Conservation (phyloP, 1,284 basidiomycete species). For the Malassezia yamatoensis region DNA sequence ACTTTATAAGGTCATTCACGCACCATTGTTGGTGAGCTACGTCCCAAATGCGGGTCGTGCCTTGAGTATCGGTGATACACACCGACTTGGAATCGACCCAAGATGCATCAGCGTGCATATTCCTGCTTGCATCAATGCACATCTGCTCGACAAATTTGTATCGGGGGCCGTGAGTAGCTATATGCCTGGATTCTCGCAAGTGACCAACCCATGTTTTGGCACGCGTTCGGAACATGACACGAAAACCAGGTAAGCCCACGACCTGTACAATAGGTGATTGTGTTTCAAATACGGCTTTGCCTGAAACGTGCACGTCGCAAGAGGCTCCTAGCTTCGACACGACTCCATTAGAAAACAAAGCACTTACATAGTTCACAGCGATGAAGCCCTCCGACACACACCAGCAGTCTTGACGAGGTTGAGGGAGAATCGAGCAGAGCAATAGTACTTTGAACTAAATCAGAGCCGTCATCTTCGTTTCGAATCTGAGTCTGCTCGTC, state of each 20-base stretch:
- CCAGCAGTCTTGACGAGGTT: not conserved
- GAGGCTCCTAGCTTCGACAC: not conserved
- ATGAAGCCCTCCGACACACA: slow-evolving; percentile 8
- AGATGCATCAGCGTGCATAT: not conserved
- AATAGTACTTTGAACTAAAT: slow-evolving; percentile 1
- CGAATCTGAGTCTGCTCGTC: slow-evolving; percentile 3
- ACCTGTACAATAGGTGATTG: slow-evolving; percentile 12
- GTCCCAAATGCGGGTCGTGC: slow-evolving; percentile 7
- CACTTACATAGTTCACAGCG: slow-evolving; percentile 5
- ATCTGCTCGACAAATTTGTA: not conserved
- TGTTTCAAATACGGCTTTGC: not conserved
- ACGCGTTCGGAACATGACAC: not conserved
- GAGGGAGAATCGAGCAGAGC: not conserved
- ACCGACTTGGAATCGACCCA: no score
- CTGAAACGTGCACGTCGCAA: not conserved
- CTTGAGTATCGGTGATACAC: slow-evolving; percentile 5
- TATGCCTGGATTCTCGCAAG: not conserved
- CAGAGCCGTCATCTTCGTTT: slow-evolving; percentile 1
- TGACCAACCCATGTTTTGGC: not conserved
- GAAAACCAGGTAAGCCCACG: not conserved
- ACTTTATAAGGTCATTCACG: not conserved
- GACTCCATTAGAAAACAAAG: not conserved
- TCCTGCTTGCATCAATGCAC: not conserved
- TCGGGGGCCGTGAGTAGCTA: no score
- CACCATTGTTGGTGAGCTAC: not conserved